A percentile compares a stretch with the other conserved stretches of the same genome.
Evolutionary conservation across 208 protist genomes (phyloP).

Genomic region (Balamuthia mandrillaris): DNA sequence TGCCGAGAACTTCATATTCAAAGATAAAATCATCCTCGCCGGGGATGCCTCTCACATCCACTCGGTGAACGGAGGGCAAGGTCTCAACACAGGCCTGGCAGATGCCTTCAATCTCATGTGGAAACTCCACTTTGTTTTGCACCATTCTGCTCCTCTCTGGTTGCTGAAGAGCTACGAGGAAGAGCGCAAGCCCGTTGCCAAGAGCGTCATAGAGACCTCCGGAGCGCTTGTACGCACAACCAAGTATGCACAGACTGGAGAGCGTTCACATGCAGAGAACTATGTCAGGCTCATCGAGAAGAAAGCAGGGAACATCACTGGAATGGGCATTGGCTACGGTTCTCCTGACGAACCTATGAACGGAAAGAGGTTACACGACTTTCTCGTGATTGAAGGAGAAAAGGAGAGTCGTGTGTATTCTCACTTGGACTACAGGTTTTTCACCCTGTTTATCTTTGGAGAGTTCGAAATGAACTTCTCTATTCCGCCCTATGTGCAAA

Average conservation of each 20-base stretch:
- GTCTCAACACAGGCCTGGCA: constrained; percentile 22
- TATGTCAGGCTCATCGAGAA: background rate
- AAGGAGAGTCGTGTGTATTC: no score
- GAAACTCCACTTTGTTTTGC: background rate
- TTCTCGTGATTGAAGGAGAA: no score
- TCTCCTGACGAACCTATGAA: no score
- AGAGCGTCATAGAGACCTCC: background rate
- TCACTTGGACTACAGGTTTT: no score
- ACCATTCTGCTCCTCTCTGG: background rate
- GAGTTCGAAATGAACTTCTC: no score
- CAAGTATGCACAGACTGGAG: background rate
- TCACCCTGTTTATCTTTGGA: no score
- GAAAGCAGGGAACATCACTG: background rate
- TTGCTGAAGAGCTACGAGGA: background rate
- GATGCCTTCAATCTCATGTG: constrained; percentile 3
- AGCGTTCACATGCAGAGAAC: no score
- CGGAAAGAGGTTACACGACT: no score
- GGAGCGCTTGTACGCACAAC: background rate
- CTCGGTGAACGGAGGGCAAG: constrained; percentile 29
- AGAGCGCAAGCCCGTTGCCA: background rate
- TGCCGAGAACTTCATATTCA: background rate
- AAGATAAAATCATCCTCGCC: background rate
- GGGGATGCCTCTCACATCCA: constrained; percentile 25
- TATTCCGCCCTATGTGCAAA: no score
- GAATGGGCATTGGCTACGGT: background rate